A percentile compares a stretch with the other conserved stretches of the same genome.
phyloP scores from a whole-genome alignment of 2,329 filamentous ascomycete genomes.

The Arthrobotrys megalospora region DNA sequence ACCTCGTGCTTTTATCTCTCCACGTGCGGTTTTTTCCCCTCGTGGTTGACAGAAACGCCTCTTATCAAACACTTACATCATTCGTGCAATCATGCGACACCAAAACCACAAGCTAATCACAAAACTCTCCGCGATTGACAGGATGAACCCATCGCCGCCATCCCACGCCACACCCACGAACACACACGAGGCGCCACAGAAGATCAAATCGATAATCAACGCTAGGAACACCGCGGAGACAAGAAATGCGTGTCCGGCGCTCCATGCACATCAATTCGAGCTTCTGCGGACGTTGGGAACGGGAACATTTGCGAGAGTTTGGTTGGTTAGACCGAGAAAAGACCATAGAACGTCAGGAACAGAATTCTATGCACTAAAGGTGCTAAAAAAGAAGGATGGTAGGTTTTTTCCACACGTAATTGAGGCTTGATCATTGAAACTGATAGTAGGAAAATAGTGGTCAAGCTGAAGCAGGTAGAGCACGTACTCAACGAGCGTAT shows the following conservation, averaged over 20 bases:
- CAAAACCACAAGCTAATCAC: slow-evolving; percentile 42
- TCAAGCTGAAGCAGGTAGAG: slow-evolving; percentile 87
- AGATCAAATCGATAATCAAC: slow-evolving; percentile 55
- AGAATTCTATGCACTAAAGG: slow-evolving; percentile 63
- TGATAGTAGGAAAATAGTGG: slow-evolving; percentile 70
- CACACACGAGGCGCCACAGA: slow-evolving; percentile 26
- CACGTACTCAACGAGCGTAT: slow-evolving; percentile 87
- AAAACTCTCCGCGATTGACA: slow-evolving; percentile 24
- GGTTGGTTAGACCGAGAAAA: slow-evolving; percentile 78
- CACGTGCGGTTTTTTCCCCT: slow-evolving; percentile 14
- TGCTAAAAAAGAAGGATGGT: slow-evolving; percentile 70
- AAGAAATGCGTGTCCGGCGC: slow-evolving; percentile 65
- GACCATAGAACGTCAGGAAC: slow-evolving; percentile 66
- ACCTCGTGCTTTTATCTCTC: slow-evolving; percentile 4
- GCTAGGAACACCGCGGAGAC: slow-evolving; percentile 50
- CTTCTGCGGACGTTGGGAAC: slow-evolving; percentile 80
- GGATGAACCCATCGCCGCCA: slow-evolving; percentile 45
- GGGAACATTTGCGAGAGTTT: slow-evolving; percentile 87
- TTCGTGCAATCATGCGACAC: slow-evolving; percentile 42
- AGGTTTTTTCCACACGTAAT: slow-evolving; percentile 57
- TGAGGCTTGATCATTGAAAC: background rate
- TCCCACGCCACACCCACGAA: slow-evolving; percentile 25
- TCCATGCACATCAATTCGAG: slow-evolving; percentile 76
- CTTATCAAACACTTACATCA: slow-evolving; percentile 24
- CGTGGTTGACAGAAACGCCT: background rate